Percentiles rank a stretch among this genome's conserved stretches.
These are phyloP conservation scores for Achlya hypogyna DNA, from an alignment of 352 stramenopile species.

Conservation along the genomic window DNA sequence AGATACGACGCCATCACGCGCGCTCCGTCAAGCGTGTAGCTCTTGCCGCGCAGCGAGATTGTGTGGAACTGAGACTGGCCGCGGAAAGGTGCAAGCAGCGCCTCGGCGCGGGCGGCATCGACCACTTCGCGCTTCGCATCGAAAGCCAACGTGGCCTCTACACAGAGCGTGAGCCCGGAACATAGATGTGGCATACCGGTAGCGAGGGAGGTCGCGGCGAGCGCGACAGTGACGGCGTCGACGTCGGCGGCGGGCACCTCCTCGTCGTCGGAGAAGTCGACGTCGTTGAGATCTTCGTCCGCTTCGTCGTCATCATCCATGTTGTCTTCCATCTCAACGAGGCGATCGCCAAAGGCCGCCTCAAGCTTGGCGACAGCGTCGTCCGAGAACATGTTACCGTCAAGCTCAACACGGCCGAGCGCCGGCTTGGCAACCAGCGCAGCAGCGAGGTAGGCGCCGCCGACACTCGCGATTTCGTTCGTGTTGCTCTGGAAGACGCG, in stretches of 20 bases:
- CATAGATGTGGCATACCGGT: neutral
- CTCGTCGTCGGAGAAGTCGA: slow-evolving; percentile 21
- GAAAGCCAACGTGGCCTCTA: slow-evolving; percentile 42
- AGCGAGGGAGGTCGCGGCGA: neutral
- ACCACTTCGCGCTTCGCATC: slow-evolving; percentile 57
- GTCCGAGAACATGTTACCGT: slow-evolving; percentile 74
- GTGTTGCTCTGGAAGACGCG: slow-evolving; percentile 80
- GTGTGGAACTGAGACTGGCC: slow-evolving; percentile 24
- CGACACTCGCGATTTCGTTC: slow-evolving; percentile 84
- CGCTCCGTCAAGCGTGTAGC: slow-evolving; percentile 61
- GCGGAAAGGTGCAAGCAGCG: slow-evolving; percentile 41
- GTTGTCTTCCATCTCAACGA: slow-evolving; percentile 75
- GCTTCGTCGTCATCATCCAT: slow-evolving; percentile 71
- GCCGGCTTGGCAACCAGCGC: slow-evolving; percentile 43
- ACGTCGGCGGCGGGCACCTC: slow-evolving; percentile 25
- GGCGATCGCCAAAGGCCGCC: slow-evolving; percentile 29
- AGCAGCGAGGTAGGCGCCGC: slow-evolving; percentile 70
- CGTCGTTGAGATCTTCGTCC: slow-evolving; percentile 35
- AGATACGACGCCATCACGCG: slow-evolving; percentile 52
- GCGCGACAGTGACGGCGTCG: slow-evolving; percentile 9
- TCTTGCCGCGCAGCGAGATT: slow-evolving; percentile 68
- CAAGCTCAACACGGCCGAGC: slow-evolving; percentile 54
- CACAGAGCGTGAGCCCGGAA: no score
- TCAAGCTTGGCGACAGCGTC: slow-evolving; percentile 50
- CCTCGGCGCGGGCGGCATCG: slow-evolving; percentile 40